Evolutionary conservation across 2,329 filamentous ascomycete genomes (phyloP), one percentile per base, ranked within the genome.

Genomic region (Nemania diffusa): DNA sequence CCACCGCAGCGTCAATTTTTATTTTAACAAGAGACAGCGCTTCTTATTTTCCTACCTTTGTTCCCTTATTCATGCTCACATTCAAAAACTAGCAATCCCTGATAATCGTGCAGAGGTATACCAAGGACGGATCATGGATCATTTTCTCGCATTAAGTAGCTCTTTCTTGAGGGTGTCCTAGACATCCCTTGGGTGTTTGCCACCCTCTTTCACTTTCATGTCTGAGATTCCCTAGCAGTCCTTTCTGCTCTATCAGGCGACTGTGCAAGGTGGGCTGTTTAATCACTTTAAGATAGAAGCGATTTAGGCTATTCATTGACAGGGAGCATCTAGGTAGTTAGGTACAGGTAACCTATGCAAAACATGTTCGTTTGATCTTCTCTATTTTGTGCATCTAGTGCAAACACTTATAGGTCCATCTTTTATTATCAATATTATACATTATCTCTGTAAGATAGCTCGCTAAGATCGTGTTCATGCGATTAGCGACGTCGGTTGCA

Each of bases 231-330:
- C 46, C 3, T 13, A 5, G 46, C 40, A 42, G 20, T 7, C 44
- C 20, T 50, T 55, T 17, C 22, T 20, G 22, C 27, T 32, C 1
- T 17, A 7, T 27, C n/a, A 15, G 32, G 13, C 29, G 27, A 4
- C 46, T 17, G n/a, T 11, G 7, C 15, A n/a, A n/a, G 58, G 55
- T 11, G 11, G 13, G 34, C 24, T 20, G 26, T 24, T 50, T n/a
- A 17, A 29, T 26, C 17, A n/a, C 58, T 60, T 34, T 15, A 52
- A n/a, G 29, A 59, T n/a, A 13, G 27, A 24, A 24, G 2, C 24
- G 20, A 27, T 63, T 59, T 67, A 67, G 64, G 53, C 64, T 67
- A 40, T 27, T 58, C 48, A n/a, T n/a, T n/a, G n/a, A n/a, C n/a
- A n/a, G n/a, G n/a, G n/a, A n/a, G 59, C 59, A 42, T 63, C 37